A percentile compares a stretch with the other conserved stretches of the same genome.
Evolutionary conservation across 129 eudicot genomes (phyloP).

Genomic region (Pseudognaphalium luteoalbum): DNA sequence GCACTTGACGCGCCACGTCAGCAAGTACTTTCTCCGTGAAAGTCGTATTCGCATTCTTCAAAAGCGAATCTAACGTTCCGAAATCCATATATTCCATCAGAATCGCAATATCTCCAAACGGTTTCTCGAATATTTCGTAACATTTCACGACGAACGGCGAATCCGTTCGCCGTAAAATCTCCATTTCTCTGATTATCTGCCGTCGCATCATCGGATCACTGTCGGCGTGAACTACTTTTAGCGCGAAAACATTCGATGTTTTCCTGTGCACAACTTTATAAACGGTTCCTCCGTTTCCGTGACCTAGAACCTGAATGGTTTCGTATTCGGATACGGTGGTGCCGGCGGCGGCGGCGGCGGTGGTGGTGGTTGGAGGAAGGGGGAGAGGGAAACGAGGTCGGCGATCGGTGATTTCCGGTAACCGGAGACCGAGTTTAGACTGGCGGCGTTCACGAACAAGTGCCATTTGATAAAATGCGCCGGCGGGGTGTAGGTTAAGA

Average conservation of each 20-base stretch:
- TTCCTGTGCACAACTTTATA: constrained; percentile 66
- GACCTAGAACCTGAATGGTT: constrained; percentile 60
- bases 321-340: constrained; percentile 40
- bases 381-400: constrained; percentile 56
- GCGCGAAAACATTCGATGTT: constrained; percentile 50
- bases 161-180: constrained; percentile 76
- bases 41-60: constrained; percentile 32
- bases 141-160: constrained; percentile 72
- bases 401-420: constrained; percentile 51
- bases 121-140: constrained; percentile 57
- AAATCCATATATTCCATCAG: constrained; percentile 74
- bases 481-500: constrained; percentile 1
- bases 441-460: constrained; percentile 80
- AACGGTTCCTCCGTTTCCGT: constrained; percentile 96
- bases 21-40: constrained; percentile 53
- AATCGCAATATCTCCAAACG: constrained; percentile 69
- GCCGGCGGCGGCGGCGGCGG: not conserved
- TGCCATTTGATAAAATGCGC: constrained; percentile 47
- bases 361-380: constrained; percentile 35
- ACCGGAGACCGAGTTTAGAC: constrained; percentile 64
- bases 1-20: constrained; percentile 52
- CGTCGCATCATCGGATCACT: constrained; percentile 58
- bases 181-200: constrained; percentile 56
- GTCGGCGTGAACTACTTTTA: constrained; percentile 62
- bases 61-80: constrained; percentile 56